Evolutionary conservation across 805 yeast genomes (phyloP).

Genomic region (Metschnikowia arizonensis): DNA sequence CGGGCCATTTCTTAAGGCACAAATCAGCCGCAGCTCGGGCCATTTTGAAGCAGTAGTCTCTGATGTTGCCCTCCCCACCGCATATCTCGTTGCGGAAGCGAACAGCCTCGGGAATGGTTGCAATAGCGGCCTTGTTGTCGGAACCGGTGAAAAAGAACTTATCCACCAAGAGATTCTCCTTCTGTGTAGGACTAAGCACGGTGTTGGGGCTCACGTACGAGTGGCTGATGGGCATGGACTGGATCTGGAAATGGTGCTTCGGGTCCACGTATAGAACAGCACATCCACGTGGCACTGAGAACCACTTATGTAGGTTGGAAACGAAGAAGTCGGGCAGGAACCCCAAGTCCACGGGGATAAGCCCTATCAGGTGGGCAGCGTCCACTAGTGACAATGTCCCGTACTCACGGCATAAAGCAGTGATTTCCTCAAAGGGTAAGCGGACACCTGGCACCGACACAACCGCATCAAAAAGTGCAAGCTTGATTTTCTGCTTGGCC

Average conservation of each 20-base stretch:
- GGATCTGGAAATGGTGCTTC: constrained; percentile 46
- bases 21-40: constrained; percentile 41
- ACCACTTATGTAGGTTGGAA: constrained; percentile 71
- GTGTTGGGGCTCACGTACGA: constrained; percentile 35
- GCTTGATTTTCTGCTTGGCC: constrained; percentile 22
- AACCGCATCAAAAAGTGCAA: constrained; percentile 55
- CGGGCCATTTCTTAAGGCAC: constrained; percentile 37
- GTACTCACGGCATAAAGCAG: constrained; percentile 42
- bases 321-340: constrained; percentile 57
- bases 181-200: constrained; percentile 19
- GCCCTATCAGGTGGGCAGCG: constrained; percentile 70
- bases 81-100: constrained; percentile 50
- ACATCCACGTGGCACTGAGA: constrained; percentile 51
- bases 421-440: constrained; percentile 52
- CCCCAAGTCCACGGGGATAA: constrained; percentile 41
- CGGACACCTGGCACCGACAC: constrained; percentile 61
- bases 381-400: constrained; percentile 56
- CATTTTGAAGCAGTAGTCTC: constrained; percentile 43
- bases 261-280: constrained; percentile 57
- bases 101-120: constrained; percentile 46
- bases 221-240: constrained; percentile 57
- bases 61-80: constrained; percentile 57
- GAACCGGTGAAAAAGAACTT: constrained; percentile 54
- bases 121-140: constrained; percentile 40
- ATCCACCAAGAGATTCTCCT: constrained; percentile 31